Evolutionary conservation across 192 early-diverging fungal species (phyloP), one percentile per base, ranked within the genome.

Genomic region (Paraglomus brasilianum): DNA sequence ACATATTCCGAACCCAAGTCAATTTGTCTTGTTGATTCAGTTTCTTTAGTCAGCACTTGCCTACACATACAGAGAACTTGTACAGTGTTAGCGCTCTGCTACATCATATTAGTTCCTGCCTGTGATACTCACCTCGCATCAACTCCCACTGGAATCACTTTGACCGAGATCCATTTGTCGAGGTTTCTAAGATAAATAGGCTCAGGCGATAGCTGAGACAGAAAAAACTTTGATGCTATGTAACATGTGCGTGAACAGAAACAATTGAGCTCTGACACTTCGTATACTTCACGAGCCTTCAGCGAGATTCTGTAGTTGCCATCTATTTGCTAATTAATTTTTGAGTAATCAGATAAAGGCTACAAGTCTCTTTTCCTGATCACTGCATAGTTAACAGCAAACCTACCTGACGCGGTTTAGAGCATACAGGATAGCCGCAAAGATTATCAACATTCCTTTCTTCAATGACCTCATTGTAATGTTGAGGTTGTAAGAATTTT

Each of bases 401-500:
- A 69, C 76, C 30, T 75, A 85, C 82, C 41, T 68, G 76, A 36
- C 72, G 78, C 13, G 71, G 50, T 11, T 80, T 71, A n/a, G 58
- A 49, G 73, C 94, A 96, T 15, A 96, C 73, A 22, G 94, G 92
- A 63, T 94, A 96, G 1, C 91, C 94, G 70, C 94, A 96, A 15
- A 88, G 68, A 11, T 82, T 80, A 49, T 79, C 81, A 0, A 90
- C 75, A 15, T 81, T 78, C 2, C 93, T 81, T 82, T 95, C 93
- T 53, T 84, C 84, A 55, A 94, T 74, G 17, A 91, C 75, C 44
- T 90, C 89, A 19, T 79, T 73, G 66, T 88, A 95, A 42, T 87
- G 82, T 7, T 78, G 76, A 11, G 86, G 86, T 5, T 85, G 88
- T 22, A 95, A 63, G 40, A 86, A 88, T 14, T 77, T 77, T n/a